Percentiles rank a stretch among this genome's conserved stretches.
Evolutionary conservation across 2,329 filamentous ascomycete species (phyloP).

Genomic region (Beauveria varroae): DNA sequence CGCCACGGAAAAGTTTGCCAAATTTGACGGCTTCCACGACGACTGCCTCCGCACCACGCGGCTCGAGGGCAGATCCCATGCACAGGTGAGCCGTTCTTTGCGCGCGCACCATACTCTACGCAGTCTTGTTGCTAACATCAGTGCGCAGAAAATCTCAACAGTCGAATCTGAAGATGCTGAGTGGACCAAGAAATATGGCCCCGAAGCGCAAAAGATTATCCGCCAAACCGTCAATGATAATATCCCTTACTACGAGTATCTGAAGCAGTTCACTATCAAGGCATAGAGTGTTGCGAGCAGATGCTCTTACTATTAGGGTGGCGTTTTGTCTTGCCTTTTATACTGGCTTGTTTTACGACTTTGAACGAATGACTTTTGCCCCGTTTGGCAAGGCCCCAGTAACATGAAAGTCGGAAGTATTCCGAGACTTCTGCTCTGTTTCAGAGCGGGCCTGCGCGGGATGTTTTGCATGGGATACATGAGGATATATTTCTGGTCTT

Average conservation of each 20-base stretch:
- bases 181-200: constrained; percentile 68
- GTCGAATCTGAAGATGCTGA: constrained; percentile 61
- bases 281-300: not conserved
- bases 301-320: not conserved
- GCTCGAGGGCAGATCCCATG: constrained; percentile 61
- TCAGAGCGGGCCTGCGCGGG: not conserved
- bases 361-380: not conserved
- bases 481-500: not conserved
- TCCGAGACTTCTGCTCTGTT: not conserved
- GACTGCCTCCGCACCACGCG: constrained; percentile 81
- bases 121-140: not conserved
- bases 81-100: constrained; percentile 38
- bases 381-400: not conserved
- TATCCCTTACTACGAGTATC: constrained; percentile 68
- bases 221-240: constrained; percentile 64
- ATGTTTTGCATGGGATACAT: not conserved
- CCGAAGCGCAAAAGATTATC: constrained; percentile 63
- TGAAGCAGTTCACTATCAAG: constrained; percentile 57
- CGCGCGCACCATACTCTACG: constrained; percentile 11
- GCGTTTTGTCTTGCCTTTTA: not conserved
- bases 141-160: constrained; percentile 49
- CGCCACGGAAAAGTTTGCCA: constrained; percentile 75
- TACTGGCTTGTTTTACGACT: not conserved
- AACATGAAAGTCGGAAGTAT: not conserved
- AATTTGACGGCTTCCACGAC: constrained; percentile 96